These are phyloP conservation scores for Neoarthrinium moseri DNA, from an alignment of 2,329 filamentous ascomycete genomes.

Conservation along the genomic window DNA sequence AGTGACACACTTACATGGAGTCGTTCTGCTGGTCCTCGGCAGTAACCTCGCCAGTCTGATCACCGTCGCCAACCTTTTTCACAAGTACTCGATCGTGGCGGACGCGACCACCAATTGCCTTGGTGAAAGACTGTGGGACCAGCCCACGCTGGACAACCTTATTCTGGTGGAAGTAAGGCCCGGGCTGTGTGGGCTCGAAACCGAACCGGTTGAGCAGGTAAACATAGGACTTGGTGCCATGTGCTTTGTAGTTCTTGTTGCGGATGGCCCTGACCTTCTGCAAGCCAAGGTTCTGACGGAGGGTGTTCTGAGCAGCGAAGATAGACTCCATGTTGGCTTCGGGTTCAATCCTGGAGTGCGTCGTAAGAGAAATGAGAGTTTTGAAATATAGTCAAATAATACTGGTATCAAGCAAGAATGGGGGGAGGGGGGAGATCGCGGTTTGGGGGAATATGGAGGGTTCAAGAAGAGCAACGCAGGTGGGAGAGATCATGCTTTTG, in stretches of 20 bases:
- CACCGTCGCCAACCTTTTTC: slow-evolving; percentile 38
- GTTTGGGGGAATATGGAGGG: too few relatives aligned
- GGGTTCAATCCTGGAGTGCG: too few relatives aligned
- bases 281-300: slow-evolving; percentile 34
- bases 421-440: too few relatives aligned
- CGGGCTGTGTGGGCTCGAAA: slow-evolving; percentile 60
- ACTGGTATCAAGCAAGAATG: too few relatives aligned
- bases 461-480: not conserved
- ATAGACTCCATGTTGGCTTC: slow-evolving; percentile 32
- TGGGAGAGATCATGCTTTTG: not conserved
- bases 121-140: slow-evolving; percentile 36
- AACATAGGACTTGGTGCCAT: slow-evolving; percentile 64
- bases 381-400: too few relatives aligned
- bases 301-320: slow-evolving; percentile 31
- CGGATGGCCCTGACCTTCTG: slow-evolving; percentile 48
- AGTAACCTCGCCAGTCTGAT: slow-evolving; percentile 46
- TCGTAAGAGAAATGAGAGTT: too few relatives aligned
- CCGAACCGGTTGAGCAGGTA: slow-evolving; percentile 60
- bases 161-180: slow-evolving; percentile 56
- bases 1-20: slow-evolving; percentile 30
- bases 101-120: slow-evolving; percentile 46
- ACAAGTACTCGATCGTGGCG: slow-evolving; percentile 45
- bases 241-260: slow-evolving; percentile 58
- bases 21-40: slow-evolving; percentile 69
- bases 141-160: slow-evolving; percentile 47